A percentile compares a stretch with the other conserved stretches of the same genome.
Evolutionary conservation across 805 yeast genomes (phyloP).

Genomic region (Candida montana): DNA sequence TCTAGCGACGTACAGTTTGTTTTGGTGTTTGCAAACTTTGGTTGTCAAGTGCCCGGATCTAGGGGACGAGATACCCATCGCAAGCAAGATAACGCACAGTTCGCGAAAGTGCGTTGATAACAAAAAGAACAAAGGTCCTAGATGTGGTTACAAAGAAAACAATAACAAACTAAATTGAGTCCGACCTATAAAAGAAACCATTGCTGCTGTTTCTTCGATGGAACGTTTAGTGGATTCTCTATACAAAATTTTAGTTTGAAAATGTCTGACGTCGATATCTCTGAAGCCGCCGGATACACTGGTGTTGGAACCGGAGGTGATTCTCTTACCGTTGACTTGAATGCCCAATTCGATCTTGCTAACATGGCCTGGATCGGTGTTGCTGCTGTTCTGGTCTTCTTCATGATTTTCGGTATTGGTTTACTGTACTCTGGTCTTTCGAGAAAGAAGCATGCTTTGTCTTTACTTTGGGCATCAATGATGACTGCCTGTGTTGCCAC

Average conservation of each 20-base stretch:
- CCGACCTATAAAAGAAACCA: too few relatives aligned
- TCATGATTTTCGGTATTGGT: conserved; percentile 96
- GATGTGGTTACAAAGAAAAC: too few relatives aligned
- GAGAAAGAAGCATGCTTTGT: conserved; percentile 92
- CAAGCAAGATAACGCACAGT: neutral
- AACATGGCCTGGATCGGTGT: conserved; percentile 84
- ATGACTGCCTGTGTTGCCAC: conserved; percentile 79
- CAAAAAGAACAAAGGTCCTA: neutral
- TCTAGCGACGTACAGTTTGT: too few relatives aligned
- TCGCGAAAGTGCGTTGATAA: neutral
- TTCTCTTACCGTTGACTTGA: conserved; percentile 66
- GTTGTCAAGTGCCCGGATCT: too few relatives aligned
- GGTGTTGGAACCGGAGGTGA: conserved; percentile 76
- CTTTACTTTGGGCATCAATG: conserved; percentile 88
- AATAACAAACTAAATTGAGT: too few relatives aligned
- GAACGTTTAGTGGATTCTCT: too few relatives aligned
- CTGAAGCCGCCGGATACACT: conserved; percentile 34
- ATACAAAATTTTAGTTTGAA: too few relatives aligned
- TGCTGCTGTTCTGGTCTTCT: conserved; percentile 80
- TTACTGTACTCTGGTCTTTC: conserved; percentile 88
- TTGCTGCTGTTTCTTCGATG: too few relatives aligned
- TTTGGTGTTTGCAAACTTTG: too few relatives aligned
- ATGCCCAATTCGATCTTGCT: conserved; percentile 61
- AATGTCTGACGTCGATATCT: conserved; percentile 5
- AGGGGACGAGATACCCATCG: too few relatives aligned